Evolutionary conservation across 1,284 basidiomycete species (phyloP).

Genomic region (Boletellus deceptivus): DNA sequence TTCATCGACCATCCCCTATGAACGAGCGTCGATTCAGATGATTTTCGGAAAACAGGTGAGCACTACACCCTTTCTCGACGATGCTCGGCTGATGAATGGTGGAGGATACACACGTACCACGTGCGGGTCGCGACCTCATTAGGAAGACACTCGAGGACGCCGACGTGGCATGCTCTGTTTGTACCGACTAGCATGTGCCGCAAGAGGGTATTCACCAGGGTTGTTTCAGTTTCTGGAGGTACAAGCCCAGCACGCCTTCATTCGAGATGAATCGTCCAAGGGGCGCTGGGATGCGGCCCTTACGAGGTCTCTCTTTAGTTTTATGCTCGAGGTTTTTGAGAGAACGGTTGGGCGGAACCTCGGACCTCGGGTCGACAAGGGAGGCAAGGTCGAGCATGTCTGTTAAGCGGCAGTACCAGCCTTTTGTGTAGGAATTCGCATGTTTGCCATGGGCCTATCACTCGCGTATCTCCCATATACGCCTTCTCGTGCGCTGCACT

Average conservation of each 20-base stretch:
- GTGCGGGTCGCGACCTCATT: slow-evolving; percentile 80
- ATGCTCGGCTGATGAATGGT: slow-evolving; percentile 2
- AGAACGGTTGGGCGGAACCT: slow-evolving; percentile 82
- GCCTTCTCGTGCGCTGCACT: too few species aligned
- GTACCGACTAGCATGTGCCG: slow-evolving; percentile 20
- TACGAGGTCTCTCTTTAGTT: slow-evolving; percentile 74
- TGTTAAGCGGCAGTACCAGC: slow-evolving; percentile 9
- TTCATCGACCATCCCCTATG: not conserved
- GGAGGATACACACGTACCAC: slow-evolving; percentile 86
- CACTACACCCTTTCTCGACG: not conserved
- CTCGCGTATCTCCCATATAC: too few species aligned
- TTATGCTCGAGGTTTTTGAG: slow-evolving; percentile 93
- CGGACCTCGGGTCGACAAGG: slow-evolving; percentile 55
- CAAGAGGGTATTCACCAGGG: not conserved
- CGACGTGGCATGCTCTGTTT: slow-evolving; percentile 65
- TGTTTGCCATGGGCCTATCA: too few species aligned
- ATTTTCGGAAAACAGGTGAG: slow-evolving; percentile 89
- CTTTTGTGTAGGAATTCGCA: too few species aligned
- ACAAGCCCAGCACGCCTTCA: slow-evolving; percentile 92
- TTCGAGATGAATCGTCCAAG: slow-evolving; percentile 87
- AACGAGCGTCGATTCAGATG: slow-evolving; percentile 51
- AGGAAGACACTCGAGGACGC: slow-evolving; percentile 79
- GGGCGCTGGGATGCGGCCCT: slow-evolving; percentile 92
- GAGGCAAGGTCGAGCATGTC: slow-evolving; percentile 65
- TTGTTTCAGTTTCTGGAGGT: slow-evolving; percentile 78